Percentiles rank a stretch among this genome's conserved stretches.
These are phyloP conservation scores for Ophiostoma pallidulum DNA, from an alignment of 2,329 filamentous ascomycete species.

Conservation along the genomic window DNA sequence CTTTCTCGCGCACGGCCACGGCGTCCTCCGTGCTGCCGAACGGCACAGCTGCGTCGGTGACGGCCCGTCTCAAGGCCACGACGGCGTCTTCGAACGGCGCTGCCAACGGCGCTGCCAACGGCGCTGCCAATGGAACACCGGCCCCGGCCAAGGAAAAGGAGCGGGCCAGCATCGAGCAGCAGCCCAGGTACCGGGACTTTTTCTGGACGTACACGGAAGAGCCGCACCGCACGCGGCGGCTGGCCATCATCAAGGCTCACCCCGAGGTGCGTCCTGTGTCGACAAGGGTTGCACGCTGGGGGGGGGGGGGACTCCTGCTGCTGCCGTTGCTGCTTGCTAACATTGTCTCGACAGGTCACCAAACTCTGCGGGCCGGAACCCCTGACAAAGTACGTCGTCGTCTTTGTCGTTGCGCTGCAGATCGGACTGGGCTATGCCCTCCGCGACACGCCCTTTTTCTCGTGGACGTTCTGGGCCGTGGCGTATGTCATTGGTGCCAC, in stretches of 20 bases:
- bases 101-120: neutral
- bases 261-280: slow-evolving; percentile 58
- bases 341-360: slow-evolving; percentile 60
- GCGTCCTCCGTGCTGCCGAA: neutral
- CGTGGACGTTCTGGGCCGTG: slow-evolving; percentile 73
- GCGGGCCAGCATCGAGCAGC: slow-evolving; percentile 28
- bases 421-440: slow-evolving; percentile 68
- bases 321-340: neutral
- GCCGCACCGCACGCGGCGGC: slow-evolving; percentile 79
- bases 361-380: slow-evolving; percentile 96
- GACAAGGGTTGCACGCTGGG: neutral
- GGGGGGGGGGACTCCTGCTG: too few species aligned
- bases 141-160: slow-evolving; percentile 7
- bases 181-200: slow-evolving; percentile 52
- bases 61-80: neutral
- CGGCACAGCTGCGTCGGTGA: neutral
- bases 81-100: neutral
- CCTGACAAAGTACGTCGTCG: slow-evolving; percentile 86
- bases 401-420: slow-evolving; percentile 75
- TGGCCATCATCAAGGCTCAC: slow-evolving; percentile 96
- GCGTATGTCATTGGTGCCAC: slow-evolving; percentile 91
- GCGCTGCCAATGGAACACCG: neutral
- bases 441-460: slow-evolving; percentile 67
- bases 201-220: slow-evolving; percentile 99
- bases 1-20: neutral